Conservation (phyloP, 2,329 filamentous ascomycete species). For the Pestalotiopsis sp. region DNA sequence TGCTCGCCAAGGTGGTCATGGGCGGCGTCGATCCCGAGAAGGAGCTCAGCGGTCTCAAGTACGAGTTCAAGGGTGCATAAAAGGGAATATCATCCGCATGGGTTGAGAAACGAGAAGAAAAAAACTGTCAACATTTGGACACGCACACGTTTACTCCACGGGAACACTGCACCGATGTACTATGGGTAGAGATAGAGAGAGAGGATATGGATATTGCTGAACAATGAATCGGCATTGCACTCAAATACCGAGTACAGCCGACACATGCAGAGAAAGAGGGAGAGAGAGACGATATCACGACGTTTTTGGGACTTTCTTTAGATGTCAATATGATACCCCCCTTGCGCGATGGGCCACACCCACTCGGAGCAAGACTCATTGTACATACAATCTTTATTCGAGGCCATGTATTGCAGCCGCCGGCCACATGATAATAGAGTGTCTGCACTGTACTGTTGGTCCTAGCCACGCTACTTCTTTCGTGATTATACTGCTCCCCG, state of each 20-base stretch:
- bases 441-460: not conserved
- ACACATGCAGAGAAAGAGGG: not conserved
- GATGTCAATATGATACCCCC: not conserved
- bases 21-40: conserved; percentile 68
- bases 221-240: too few relatives aligned
- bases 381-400: not conserved
- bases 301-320: not conserved
- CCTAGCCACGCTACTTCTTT: not conserved
- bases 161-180: too few relatives aligned
- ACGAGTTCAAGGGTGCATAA: conserved; percentile 70
- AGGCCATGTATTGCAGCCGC: not conserved
- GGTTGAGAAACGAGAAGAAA: not conserved
- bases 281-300: not conserved
- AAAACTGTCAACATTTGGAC: too few relatives aligned
- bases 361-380: not conserved
- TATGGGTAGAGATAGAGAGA: too few relatives aligned
- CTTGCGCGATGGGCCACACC: not conserved
- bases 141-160: not conserved
- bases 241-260: too few relatives aligned
- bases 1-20: conserved; percentile 69
- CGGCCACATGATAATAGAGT: not conserved
- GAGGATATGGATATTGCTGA: not conserved
- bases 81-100: not conserved
- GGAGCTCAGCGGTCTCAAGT: conserved; percentile 64
- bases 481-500: not conserved